Evolutionary conservation across 2,329 filamentous ascomycete species (phyloP).

Genomic region (Sclerotinia glacialis): DNA sequence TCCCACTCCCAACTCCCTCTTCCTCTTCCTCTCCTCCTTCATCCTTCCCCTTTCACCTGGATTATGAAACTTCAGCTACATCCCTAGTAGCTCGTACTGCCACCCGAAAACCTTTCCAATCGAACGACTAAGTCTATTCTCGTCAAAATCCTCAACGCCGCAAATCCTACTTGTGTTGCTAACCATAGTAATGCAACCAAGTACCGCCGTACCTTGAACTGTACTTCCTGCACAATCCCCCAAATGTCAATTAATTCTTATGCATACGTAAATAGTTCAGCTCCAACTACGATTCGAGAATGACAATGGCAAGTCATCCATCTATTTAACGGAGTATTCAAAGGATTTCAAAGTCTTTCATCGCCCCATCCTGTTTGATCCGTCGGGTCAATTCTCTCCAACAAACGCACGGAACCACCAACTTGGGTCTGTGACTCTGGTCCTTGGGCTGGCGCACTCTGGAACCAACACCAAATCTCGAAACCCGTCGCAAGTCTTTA

Average conservation of each 20-base stretch:
- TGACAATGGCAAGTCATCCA: too few species aligned
- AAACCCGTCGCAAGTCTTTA: slow-evolving; percentile 2
- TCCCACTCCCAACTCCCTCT: background rate
- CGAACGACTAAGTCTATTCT: background rate
- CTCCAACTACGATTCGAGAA: background rate
- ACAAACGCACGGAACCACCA: background rate
- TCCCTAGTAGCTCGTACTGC: background rate
- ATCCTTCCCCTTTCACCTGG: background rate
- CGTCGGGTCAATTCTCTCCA: background rate
- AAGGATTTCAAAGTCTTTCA: too few species aligned
- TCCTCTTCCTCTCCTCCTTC: background rate
- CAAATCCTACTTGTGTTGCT: background rate
- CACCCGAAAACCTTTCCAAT: background rate
- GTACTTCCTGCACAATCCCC: background rate
- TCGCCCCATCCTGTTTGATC: background rate
- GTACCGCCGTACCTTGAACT: too few species aligned
- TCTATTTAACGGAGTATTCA: too few species aligned
- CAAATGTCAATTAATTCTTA: background rate
- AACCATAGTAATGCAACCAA: background rate
- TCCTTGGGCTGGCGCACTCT: background rate
- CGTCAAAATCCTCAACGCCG: background rate
- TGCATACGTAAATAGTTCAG: background rate
- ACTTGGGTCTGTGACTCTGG: background rate
- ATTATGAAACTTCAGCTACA: background rate
- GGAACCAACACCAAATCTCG: background rate